Evolutionary conservation across 164 flowering plant species (phyloP).

Genomic region (Berberis thunbergii): DNA sequence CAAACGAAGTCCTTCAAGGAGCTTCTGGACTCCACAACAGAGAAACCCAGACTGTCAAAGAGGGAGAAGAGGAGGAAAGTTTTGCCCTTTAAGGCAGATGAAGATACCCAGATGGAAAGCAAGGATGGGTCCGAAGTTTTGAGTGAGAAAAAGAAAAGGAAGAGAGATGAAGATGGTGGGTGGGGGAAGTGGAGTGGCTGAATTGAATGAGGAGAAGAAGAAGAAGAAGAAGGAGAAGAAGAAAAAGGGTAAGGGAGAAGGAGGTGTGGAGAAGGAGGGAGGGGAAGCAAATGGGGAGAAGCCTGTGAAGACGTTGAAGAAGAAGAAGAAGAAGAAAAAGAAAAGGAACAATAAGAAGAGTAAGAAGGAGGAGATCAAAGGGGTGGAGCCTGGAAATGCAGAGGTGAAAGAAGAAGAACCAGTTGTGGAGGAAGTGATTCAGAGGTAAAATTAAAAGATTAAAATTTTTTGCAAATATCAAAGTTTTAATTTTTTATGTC

Average conservation of each 20-base stretch:
- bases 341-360: not conserved
- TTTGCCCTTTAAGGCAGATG: slow-evolving; percentile 12
- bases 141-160: slow-evolving; percentile 11
- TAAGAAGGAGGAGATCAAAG: slow-evolving; percentile 3
- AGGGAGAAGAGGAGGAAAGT: slow-evolving; percentile 49
- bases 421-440: slow-evolving; percentile 9
- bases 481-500: not conserved
- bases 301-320: not conserved
- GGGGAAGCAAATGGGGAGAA: too few species aligned
- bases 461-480: not conserved
- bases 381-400: slow-evolving; percentile 5
- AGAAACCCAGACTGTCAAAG: slow-evolving; percentile 54
- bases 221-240: not conserved
- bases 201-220: slow-evolving; percentile 20
- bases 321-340: too few species aligned
- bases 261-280: too few species aligned
- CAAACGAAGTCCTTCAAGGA: slow-evolving; percentile 26
- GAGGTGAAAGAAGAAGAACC: slow-evolving; percentile 19
- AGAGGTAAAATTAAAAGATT: slow-evolving; percentile 18
- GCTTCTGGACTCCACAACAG: slow-evolving; percentile 31
- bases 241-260: too few species aligned
- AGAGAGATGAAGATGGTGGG: not conserved
- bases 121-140: slow-evolving; percentile 6
- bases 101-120: slow-evolving; percentile 11
- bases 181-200: not conserved